These are phyloP conservation scores for Schizothecium vesticola DNA, from an alignment of 495 filamentous ascomycete genomes.

Conservation along the genomic window DNA sequence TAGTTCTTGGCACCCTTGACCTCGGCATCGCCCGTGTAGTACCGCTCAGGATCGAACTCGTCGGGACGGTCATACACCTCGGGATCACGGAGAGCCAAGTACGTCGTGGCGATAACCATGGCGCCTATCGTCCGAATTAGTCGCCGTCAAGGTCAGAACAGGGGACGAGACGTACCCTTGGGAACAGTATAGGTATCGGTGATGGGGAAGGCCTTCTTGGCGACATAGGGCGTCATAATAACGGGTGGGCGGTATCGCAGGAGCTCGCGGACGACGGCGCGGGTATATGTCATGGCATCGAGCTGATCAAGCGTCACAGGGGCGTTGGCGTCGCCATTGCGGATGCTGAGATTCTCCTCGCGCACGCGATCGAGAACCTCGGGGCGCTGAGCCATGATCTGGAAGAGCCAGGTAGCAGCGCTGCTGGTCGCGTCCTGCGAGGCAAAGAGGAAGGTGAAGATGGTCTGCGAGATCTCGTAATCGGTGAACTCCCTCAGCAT, in stretches of 20 bases:
- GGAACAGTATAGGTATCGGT: slow-evolving; percentile 80
- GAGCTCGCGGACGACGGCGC: slow-evolving; percentile 87
- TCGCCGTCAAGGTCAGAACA: slow-evolving; percentile 21
- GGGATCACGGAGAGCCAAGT: slow-evolving; percentile 85
- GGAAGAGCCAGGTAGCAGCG: slow-evolving; percentile 91
- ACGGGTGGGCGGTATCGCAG: slow-evolving; percentile 95
- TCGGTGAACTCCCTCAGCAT: slow-evolving; percentile 84
- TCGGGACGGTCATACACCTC: slow-evolving; percentile 90
- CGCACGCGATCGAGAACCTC: slow-evolving; percentile 86
- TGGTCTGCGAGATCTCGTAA: slow-evolving; percentile 86
- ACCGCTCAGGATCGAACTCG: slow-evolving; percentile 84
- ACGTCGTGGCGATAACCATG: slow-evolving; percentile 91
- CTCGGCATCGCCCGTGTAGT: slow-evolving; percentile 86
- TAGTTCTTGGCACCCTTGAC: slow-evolving; percentile 87
- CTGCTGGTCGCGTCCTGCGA: slow-evolving; percentile 95
- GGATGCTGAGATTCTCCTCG: slow-evolving; percentile 77
- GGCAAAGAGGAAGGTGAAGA: slow-evolving; percentile 98
- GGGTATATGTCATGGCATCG: slow-evolving; percentile 84
- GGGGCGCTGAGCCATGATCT: slow-evolving; percentile 88
- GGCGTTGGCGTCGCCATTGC: slow-evolving; percentile 69
- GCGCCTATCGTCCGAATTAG: slow-evolving; percentile 41
- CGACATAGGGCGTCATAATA: slow-evolving; percentile 94
- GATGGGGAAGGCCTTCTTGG: slow-evolving; percentile 94
- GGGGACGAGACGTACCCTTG: slow-evolving; percentile 50
- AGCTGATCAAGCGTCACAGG: slow-evolving; percentile 75